Base-by-base conservation (phyloP, 2,329 filamentous ascomycete genomes). In the Cladosporium sp. region DNA sequence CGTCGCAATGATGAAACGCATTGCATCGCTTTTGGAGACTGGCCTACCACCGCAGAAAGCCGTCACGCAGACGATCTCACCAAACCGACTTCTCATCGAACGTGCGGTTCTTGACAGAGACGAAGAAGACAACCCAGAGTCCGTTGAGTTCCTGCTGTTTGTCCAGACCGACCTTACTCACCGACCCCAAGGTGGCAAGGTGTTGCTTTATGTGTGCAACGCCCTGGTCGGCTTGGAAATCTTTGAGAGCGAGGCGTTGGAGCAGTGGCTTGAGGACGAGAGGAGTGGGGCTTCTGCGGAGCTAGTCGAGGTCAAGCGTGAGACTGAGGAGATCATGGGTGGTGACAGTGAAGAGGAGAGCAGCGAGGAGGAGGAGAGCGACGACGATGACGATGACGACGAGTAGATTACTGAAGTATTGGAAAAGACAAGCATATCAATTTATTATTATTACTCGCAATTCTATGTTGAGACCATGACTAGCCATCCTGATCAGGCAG, bases 191-290 rank as follows among this genome's bases (percentile, higher is more conserved):
- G 88, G 88, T 3, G 85, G 89, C 73, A 78, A 82, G 43, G 85
- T 97, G 11, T 84, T 98, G 36, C 85, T 93, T 3, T 91, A 89
- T 46, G 82, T 92, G 71, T 86, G 92, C 70, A 95, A 96, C 80
- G 91, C 93, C 77, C 82, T 98, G 60, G 96, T 96, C 75, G 88
- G 91, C 70, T 79, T 91, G 58, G 95, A 98, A 70, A 84, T 96
- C 18, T 80, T 97, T 1, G 92, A 97, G 75, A 92, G 97, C 74
- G 93, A 97, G 49, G 93, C 91, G 0, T 91, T 97, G 70, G 80
- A 94, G 72, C 85, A 86, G 57, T 99, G 95, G 95, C 98, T 93
- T 93, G 86, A 83, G 23, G 90, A 96, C 76, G 83, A 85, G 78
- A 83, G 88, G 73, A 89, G 90, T 6, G 84, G 80, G 26, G 88